Base-by-base conservation (phyloP, 2,329 filamentous ascomycete species). In the Cladosporium sp. region DNA sequence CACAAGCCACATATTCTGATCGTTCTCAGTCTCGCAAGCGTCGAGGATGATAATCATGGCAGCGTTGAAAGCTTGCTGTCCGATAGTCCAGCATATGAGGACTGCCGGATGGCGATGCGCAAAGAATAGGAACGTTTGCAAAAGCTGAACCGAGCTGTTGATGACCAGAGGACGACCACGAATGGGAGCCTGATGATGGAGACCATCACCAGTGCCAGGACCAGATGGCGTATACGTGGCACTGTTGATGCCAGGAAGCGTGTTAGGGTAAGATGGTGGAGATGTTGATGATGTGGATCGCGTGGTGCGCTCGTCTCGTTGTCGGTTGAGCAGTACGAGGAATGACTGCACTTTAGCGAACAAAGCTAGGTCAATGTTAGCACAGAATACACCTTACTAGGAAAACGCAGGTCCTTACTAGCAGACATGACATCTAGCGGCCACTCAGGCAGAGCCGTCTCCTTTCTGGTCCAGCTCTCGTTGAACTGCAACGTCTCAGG, bases 11-110 rank as follows among this genome's bases (percentile, higher is more conserved):
- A 80, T 69, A 21, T 78, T 74, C n/a, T 74, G 73, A 21, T 75
- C 70, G 49, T 78, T 75, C 21, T 74, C 75, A 1, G 78, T 78
- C 70, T 83, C 81, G 66, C 82, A 74, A 8, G 80, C 80, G 59
- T 83, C 81, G 1, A 82, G 74, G 1, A 83, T 74, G 7, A 84
- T 71, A 26, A 84, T 81, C 81, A 83, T 83, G 67, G 78, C 80
- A 11, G 81, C 80, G 65, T 83, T 83, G 75, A 84, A 84, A 2
- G 81, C 81, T 73, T 83, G 80, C 66, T 84, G 82, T 41, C 78
- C 78, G 69, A 83, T 78, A 0, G 77, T 80, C 82, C 82, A 84
- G 68, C 79, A 82, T 44, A 83, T 78, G 38, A 84, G 72, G 1
- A 80, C 79, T 26, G 78, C 77, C 18, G 78, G 81, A 15, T 79